Percentiles rank a stretch among this genome's conserved stretches.
These are phyloP conservation scores for Stephanodiscus minutulus DNA, from an alignment of 108 stramenopile genomes.

Conservation along the genomic window DNA sequence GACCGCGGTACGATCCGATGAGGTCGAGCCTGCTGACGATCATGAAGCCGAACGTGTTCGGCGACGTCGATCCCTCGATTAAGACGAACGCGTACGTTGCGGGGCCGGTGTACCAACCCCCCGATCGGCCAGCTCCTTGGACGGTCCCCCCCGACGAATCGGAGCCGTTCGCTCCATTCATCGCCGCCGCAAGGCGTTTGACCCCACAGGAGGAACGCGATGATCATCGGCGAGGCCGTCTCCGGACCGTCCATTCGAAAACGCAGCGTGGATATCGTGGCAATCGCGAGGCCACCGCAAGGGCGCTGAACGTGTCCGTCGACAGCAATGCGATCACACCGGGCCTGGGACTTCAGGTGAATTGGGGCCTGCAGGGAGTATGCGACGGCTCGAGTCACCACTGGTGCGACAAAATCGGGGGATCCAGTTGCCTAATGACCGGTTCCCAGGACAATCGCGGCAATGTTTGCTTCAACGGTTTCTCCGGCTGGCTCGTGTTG, in stretches of 20 bases:
- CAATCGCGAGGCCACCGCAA: background rate
- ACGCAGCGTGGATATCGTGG: background rate
- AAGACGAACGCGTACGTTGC: conserved; percentile 19
- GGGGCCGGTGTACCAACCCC: conserved; percentile 12
- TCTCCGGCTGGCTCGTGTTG: conserved; percentile 45
- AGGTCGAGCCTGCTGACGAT: conserved; percentile 35
- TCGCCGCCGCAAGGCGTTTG: background rate
- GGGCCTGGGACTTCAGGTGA: conserved; percentile 35
- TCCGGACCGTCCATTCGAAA: background rate
- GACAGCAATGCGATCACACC: conserved; percentile 18
- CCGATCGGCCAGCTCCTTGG: conserved; percentile 13
- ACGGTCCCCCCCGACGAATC: background rate
- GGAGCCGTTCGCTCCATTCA: conserved; percentile 1
- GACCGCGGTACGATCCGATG: conserved; percentile 31
- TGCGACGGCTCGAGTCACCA: conserved; percentile 40
- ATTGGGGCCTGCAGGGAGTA: conserved; percentile 28
- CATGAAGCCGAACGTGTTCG: conserved; percentile 31
- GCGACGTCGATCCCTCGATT: conserved; percentile 30
- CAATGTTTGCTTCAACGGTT: conserved; percentile 26
- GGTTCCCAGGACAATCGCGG: conserved; percentile 40
- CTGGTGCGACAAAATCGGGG: conserved; percentile 30
- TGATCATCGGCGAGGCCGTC: background rate
- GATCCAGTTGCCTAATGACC: conserved; percentile 12
- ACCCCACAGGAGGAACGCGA: background rate
- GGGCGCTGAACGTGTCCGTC: background rate